Evolutionary conservation across 176 grass and related monocot species (phyloP).

Genomic region (Melocanna baccifera): DNA sequence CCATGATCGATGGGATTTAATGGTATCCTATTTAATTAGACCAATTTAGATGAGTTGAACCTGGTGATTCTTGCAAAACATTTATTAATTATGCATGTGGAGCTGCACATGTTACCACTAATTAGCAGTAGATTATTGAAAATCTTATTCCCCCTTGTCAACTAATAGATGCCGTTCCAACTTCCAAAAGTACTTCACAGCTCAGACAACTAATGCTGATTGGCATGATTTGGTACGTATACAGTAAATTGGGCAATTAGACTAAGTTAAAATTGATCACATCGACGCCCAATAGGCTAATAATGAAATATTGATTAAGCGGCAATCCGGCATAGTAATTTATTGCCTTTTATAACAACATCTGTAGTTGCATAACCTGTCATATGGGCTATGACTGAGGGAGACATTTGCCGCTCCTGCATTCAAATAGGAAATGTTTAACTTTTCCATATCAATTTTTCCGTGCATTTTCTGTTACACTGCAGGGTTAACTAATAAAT

Average conservation of each 20-base stretch:
- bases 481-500: neutral
- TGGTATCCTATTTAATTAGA: neutral
- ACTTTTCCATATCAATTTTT: neutral
- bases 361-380: neutral
- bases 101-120: neutral
- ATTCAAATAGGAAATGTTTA: neutral
- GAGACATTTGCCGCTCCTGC: neutral
- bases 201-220: neutral
- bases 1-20: neutral
- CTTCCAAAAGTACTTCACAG: neutral
- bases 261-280: slow-evolving; percentile 1
- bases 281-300: neutral
- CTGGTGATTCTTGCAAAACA: neutral
- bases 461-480: neutral
- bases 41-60: neutral
- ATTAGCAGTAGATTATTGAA: neutral
- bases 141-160: neutral
- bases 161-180: slow-evolving; percentile 4
- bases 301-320: neutral
- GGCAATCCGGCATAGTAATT: neutral
- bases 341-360: neutral
- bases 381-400: neutral
- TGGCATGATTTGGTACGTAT: slow-evolving; percentile 2
- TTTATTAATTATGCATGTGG: slow-evolving; percentile 9
- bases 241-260: neutral